Percentiles rank a stretch among this genome's conserved stretches.
phyloP scores from a whole-genome alignment of 768 basidiomycete genomes.

The Boletus pseudopeckii region DNA sequence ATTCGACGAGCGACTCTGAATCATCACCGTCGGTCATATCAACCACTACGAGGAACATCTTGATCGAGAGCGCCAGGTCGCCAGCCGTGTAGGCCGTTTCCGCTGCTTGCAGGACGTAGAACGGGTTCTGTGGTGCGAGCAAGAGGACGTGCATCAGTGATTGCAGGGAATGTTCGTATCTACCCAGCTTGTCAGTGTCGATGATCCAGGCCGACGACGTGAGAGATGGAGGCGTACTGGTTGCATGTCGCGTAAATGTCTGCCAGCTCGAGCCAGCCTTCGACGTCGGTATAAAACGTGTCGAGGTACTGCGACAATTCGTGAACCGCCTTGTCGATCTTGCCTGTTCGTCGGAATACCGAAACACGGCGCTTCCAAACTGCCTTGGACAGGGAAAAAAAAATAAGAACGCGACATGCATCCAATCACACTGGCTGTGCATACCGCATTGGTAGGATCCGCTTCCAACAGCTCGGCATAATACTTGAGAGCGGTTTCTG shows the following conservation, averaged over 20 bases:
- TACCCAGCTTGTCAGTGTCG: slow-evolving; percentile 27
- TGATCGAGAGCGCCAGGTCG: slow-evolving; percentile 72
- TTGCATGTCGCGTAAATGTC: slow-evolving; percentile 73
- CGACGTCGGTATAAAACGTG: slow-evolving; percentile 83
- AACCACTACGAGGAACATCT: slow-evolving; percentile 72
- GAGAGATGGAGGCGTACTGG: slow-evolving; percentile 48
- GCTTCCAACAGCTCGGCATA: slow-evolving; percentile 59
- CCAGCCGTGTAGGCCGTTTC: slow-evolving; percentile 83
- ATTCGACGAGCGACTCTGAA: slow-evolving; percentile 48
- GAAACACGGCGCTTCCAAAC: slow-evolving; percentile 82
- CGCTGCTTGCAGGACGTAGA: slow-evolving; percentile 78
- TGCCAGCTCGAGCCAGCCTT: slow-evolving; percentile 85
- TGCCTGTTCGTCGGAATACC: slow-evolving; percentile 60
- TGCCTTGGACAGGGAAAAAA: slow-evolving; percentile 34
- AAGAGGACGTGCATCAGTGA: slow-evolving; percentile 79
- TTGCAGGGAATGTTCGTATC: slow-evolving; percentile 70
- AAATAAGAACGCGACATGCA: background rate
- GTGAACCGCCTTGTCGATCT: slow-evolving; percentile 61
- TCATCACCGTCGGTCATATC: slow-evolving; percentile 73
- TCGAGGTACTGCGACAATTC: slow-evolving; percentile 75
- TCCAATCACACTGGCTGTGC: slow-evolving; percentile 28
- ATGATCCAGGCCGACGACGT: background rate
- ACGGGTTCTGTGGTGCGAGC: slow-evolving; percentile 82
- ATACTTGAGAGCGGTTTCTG: slow-evolving; percentile 55
- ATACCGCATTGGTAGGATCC: slow-evolving; percentile 69